Evolutionary conservation across 179 eudicot genomes (phyloP), one percentile per base, ranked within the genome.

Genomic region (Spergularia azorica): DNA sequence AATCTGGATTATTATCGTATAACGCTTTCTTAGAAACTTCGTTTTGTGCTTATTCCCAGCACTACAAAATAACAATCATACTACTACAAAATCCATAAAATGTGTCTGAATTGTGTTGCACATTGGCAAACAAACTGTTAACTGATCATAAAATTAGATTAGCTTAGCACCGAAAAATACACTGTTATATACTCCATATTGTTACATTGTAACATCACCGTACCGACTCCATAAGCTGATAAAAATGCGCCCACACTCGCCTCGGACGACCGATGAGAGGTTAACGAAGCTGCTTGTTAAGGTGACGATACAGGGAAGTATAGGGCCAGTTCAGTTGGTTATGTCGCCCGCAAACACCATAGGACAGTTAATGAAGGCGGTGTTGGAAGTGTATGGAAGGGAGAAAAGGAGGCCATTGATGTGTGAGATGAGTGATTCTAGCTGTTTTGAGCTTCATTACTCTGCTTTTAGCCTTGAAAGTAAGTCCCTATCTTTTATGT

Each of bases 391-490:
- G 48, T 94, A 92, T 59, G 75, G 38, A 39, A 92, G 84, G 77
- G 94, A 92, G 82, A 79, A 72, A 21, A 74, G 96, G 54, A 84
- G 90, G 69, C 92, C 96, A 39, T 59, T 86, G 51, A 36, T 87
- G 74, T 11, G 17, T 1, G 71, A 77, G 21, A 21, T 21, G 3
- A 13, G 12, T 13, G 84, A 84, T 69, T 64, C 84, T 10, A 18
- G 71, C 0, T 79, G 79, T 10, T 94, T 87, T 74, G 88, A 85
- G 69, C 97, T 94, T 61, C 98, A 94, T 80, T 92, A 92, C 76
- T 92, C 96, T 1, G 91, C 91, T 51, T 94, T 94, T 77, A 90
- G 87, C 87, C 86, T 94, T 38, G 86, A 90, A 64, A 83, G 98
- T 94, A 80, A 86, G 89, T 61, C 18, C 55, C 41, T 36, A 5